Conservation (phyloP, 2,329 filamentous ascomycete genomes). For the Ophiostoma triangulosporum region DNA sequence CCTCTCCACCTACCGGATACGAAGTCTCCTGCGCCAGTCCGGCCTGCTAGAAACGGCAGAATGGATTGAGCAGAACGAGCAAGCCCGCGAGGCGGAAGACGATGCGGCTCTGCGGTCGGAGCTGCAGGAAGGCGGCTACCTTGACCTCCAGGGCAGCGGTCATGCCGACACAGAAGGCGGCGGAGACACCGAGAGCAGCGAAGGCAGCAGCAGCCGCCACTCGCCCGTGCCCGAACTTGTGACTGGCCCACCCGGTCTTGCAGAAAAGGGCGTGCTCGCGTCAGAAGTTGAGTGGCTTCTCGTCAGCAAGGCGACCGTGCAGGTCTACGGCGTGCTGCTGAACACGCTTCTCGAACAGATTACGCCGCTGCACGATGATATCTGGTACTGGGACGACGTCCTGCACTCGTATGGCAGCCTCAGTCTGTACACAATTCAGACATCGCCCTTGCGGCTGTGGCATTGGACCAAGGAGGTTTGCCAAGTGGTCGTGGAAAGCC, state of each 20-base stretch:
- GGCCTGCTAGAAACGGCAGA: conserved; percentile 34
- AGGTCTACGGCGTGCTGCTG: conserved; percentile 72
- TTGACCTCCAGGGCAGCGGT: not conserved
- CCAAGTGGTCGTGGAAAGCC: conserved; percentile 54
- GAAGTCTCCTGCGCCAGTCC: conserved; percentile 48
- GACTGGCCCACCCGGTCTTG: not conserved
- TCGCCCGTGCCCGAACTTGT: not conserved
- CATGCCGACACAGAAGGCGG: conserved; percentile 12
- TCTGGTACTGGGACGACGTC: conserved; percentile 93
- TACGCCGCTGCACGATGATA: conserved; percentile 68
- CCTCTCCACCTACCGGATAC: conserved; percentile 46
- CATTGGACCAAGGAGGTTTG: conserved; percentile 39
- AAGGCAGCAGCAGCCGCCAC: conserved; percentile 4
- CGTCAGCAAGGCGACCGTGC: conserved; percentile 81
- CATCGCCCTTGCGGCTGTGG: conserved; percentile 63
- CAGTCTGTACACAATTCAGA: conserved; percentile 75
- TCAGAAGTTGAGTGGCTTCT: conserved; percentile 81
- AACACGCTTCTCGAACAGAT: conserved; percentile 70
- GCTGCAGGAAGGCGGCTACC: conserved; percentile 1
- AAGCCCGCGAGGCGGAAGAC: not conserved
- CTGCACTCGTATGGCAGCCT: conserved; percentile 66
- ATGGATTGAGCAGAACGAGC: conserved; percentile 4
- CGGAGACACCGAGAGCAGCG: conserved; percentile 1
- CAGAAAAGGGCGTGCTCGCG: conserved; percentile 41
- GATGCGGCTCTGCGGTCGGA: not conserved